phyloP scores from a whole-genome alignment of 352 stramenopile genomes.

The Thalassiosira hispida region DNA sequence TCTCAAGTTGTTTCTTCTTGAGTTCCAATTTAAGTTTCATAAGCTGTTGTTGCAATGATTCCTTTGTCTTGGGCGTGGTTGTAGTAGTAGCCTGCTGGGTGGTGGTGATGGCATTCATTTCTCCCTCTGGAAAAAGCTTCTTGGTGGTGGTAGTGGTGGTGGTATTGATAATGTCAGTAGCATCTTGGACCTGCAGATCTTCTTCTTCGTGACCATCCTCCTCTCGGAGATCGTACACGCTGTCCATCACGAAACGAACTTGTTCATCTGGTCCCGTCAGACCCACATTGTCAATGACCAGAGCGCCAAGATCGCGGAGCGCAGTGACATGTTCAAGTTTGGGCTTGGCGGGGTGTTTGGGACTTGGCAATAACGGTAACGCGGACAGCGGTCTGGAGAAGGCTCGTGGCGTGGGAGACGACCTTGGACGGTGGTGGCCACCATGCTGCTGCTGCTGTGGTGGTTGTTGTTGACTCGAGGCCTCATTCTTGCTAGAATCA shows the following conservation, averaged over 20 bases:
- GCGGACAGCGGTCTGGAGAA: too few relatives aligned
- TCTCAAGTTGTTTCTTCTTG: constrained; percentile 45
- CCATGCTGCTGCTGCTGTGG: too few relatives aligned
- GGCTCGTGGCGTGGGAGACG: background rate
- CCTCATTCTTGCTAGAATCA: background rate
- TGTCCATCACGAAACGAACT: constrained; percentile 43
- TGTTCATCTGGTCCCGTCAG: constrained; percentile 23
- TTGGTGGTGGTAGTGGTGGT: background rate
- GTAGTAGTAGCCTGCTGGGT: too few relatives aligned
- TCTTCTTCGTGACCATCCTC: constrained; percentile 4
- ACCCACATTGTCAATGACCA: constrained; percentile 25
- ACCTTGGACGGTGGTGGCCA: too few relatives aligned
- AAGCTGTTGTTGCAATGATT: constrained; percentile 47
- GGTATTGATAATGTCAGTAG: background rate
- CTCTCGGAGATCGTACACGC: constrained; percentile 31
- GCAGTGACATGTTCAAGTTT: constrained; percentile 39
- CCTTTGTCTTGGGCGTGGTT: constrained; percentile 40
- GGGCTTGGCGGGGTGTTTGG: background rate
- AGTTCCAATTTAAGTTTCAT: constrained; percentile 46
- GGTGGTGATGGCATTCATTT: too few relatives aligned
- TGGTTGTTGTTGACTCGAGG: background rate
- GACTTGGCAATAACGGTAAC: background rate
- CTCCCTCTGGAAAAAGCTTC: too few relatives aligned
- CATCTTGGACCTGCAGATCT: constrained; percentile 1
- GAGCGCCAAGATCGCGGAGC: constrained; percentile 8